Percentiles rank a stretch among this genome's conserved stretches.
These are phyloP conservation scores for Sugiyamaella sp. DNA, from an alignment of 1,139 yeast species.

Conservation along the genomic window DNA sequence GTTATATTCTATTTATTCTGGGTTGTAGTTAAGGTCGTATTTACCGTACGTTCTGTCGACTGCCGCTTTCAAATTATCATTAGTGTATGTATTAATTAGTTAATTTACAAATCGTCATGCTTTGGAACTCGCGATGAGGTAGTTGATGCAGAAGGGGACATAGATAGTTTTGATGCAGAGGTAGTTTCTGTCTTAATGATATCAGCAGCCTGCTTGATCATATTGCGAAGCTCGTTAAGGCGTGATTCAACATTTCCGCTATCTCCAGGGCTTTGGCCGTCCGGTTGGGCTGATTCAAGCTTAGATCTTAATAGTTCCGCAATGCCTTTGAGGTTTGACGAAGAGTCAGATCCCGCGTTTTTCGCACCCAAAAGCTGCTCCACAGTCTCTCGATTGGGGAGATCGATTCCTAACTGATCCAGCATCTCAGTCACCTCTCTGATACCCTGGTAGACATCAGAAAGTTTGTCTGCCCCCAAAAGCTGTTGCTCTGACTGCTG, in stretches of 20 bases:
- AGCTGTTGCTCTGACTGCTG: neutral
- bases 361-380: conserved; percentile 12
- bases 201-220: conserved; percentile 17
- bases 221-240: conserved; percentile 13
- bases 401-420: conserved; percentile 12
- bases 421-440: conserved; percentile 12
- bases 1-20: neutral
- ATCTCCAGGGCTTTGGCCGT: conserved; percentile 3
- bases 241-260: conserved; percentile 9
- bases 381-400: conserved; percentile 10
- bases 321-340: conserved; percentile 15
- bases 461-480: conserved; percentile 4
- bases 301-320: conserved; percentile 16
- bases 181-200: conserved; percentile 1
- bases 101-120: conserved; percentile 26
- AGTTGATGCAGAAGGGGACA: conserved; percentile 3
- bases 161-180: conserved; percentile 5
- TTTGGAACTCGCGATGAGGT: conserved; percentile 11
- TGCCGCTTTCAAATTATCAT: neutral
- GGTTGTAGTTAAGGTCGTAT: too few species aligned
- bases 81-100: conserved; percentile 1
- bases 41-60: conserved; percentile 43
- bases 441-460: conserved; percentile 10
- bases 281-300: neutral
- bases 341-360: neutral